Conservation (phyloP, 495 filamentous ascomycete genomes). For the Pyrenula massariospora region DNA sequence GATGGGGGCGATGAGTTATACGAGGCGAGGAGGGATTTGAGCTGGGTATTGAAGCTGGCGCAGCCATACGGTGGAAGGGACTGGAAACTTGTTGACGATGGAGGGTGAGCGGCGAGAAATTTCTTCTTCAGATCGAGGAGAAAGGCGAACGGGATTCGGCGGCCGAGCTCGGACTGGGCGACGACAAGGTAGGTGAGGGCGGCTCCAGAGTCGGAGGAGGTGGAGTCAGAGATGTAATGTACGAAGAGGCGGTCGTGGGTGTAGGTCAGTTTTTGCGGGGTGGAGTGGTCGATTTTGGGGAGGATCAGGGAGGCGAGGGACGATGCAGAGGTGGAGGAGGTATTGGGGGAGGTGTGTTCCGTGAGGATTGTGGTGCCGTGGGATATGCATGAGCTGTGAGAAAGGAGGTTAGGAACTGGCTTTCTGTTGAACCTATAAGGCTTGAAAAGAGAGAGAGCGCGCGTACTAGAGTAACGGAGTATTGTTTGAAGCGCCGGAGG, state of each 20-base stretch:
- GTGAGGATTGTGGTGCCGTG: conserved; percentile 82
- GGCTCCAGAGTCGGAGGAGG: conserved; percentile 58
- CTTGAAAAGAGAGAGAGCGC: not conserved
- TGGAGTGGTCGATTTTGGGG: conserved; percentile 77
- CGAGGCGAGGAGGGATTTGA: conserved; percentile 69
- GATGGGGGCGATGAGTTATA: conserved; percentile 71
- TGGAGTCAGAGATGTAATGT: conserved; percentile 86
- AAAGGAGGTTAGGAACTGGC: conserved; percentile 1
- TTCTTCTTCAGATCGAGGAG: conserved; percentile 83
- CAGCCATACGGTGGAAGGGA: conserved; percentile 80
- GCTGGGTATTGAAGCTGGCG: conserved; percentile 68
- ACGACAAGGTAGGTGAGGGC: conserved; percentile 82
- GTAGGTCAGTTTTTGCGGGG: conserved; percentile 84
- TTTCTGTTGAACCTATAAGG: not conserved
- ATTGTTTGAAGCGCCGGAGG: not conserved
- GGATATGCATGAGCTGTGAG: conserved; percentile 72
- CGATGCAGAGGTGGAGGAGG: conserved; percentile 58
- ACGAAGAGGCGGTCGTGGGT: conserved; percentile 84
- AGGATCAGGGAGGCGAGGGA: conserved; percentile 91
- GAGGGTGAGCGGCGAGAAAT: conserved; percentile 65
- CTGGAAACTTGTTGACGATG: conserved; percentile 59
- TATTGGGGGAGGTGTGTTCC: conserved; percentile 70
- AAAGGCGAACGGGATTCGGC: conserved; percentile 86
- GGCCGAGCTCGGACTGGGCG: conserved; percentile 61
- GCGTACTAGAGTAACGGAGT: not conserved